Base-by-base conservation (phyloP, 2,329 filamentous ascomycete genomes). In the Penicillium sclerotigenum region DNA sequence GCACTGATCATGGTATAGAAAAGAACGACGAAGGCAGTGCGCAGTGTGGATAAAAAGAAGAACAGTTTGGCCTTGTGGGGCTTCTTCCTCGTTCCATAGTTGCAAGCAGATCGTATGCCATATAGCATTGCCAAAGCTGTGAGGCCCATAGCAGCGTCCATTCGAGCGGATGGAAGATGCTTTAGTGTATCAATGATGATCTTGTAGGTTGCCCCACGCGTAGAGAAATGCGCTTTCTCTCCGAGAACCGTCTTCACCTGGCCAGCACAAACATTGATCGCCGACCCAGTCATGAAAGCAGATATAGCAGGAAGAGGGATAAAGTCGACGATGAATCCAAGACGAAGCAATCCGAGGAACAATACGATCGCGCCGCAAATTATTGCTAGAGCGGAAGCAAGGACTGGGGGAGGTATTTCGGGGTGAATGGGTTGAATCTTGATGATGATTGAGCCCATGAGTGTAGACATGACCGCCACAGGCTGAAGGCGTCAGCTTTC, bases 401-500 rank as follows among this genome's bases (percentile, higher is more conserved):
- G 83, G 29, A 87, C 81, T 66, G 89, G 83, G 2, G 54, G 79
- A 0, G 79, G 75, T 13, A 88, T 66, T 4, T 73, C 66, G 0
- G 87, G 86, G 24, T 85, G 72, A 1, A 79, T 71, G 10, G 76
- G 71, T 47, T 79, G 73, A 41, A 88, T 84, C 33, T 86, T 82
- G 40, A 81, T 72, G 42, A 97, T 85, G 47, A 96, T 85, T 55
- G 88, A 88, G 22, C 92, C 93, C 6, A 90, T 87, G 6, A 97
- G 82, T 3, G 89, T 93, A 0, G 91, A 96, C 81, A 96, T 88
- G 62, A 97, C 92, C 31, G 93, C 93, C 43, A 97, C 92, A 26
- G 92, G 91, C 87, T 90, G 31, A 2, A 43, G 63, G 37, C 10
- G 50, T 37, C 43, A 34, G n/a, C 26, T 28, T 40, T 22, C 5